A percentile compares a stretch with the other conserved stretches of the same genome.
These are phyloP conservation scores for Limonium bicolor DNA, from an alignment of 148 eudicot species.

Conservation along the genomic window DNA sequence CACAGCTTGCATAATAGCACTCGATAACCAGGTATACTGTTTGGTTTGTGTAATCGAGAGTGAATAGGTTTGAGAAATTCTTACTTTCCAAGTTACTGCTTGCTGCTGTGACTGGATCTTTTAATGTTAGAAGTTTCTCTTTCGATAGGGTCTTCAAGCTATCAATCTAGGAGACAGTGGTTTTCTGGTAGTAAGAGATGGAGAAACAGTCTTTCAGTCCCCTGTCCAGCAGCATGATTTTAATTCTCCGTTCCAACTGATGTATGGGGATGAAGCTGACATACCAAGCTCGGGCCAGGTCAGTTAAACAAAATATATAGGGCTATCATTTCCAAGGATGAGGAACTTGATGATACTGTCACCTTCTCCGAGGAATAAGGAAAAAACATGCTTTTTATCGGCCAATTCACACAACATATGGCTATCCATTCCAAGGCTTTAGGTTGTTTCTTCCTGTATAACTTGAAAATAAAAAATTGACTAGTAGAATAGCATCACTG, in stretches of 20 bases:
- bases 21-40: slow-evolving; percentile 39
- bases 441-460: too few relatives aligned
- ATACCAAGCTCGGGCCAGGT: slow-evolving; percentile 85
- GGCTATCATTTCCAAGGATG: too few relatives aligned
- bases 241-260: slow-evolving; percentile 73
- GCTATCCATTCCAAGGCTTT: too few relatives aligned
- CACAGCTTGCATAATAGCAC: slow-evolving; percentile 66
- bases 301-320: slow-evolving; percentile 8
- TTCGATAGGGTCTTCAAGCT: slow-evolving; percentile 62
- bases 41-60: not conserved
- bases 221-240: slow-evolving; percentile 89
- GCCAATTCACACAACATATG: too few relatives aligned
- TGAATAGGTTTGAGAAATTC: not conserved
- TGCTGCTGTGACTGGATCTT: not conserved
- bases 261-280: slow-evolving; percentile 62
- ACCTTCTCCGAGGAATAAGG: too few relatives aligned
- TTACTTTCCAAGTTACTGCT: not conserved
- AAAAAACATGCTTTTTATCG: too few relatives aligned
- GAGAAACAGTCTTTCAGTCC: slow-evolving; percentile 61
- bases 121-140: not conserved
- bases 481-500: too few relatives aligned
- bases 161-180: slow-evolving; percentile 84
- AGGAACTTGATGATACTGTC: too few relatives aligned
- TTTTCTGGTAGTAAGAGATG: slow-evolving; percentile 71
- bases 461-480: too few relatives aligned